Conservation (phyloP, 352 stramenopile species). For the Aphanomyces invadans region DNA sequence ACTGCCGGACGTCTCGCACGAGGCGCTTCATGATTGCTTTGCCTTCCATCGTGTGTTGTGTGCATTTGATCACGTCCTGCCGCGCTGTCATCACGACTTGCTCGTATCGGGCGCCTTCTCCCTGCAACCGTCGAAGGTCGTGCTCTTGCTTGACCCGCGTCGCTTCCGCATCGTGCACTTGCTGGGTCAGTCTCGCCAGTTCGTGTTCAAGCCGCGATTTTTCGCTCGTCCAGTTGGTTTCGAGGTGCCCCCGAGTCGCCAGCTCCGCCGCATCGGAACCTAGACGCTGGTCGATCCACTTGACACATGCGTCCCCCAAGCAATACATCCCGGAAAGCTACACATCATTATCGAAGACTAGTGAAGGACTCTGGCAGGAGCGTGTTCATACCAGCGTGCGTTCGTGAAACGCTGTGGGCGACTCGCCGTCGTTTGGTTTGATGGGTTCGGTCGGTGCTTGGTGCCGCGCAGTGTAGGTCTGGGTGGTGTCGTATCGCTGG, state of each 20-base stretch:
- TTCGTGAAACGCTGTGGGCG: constrained; percentile 33
- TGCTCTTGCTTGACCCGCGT: constrained; percentile 4
- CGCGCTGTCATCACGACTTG: constrained; percentile 26
- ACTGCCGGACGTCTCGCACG: constrained; percentile 53
- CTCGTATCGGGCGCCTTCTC: constrained; percentile 25
- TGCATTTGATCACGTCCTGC: background rate
- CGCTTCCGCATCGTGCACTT: constrained; percentile 16
- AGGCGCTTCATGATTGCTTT: constrained; percentile 36
- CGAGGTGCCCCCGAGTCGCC: constrained; percentile 18
- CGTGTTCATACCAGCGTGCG: constrained; percentile 43
- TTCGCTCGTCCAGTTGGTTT: constrained; percentile 15
- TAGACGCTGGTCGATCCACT: constrained; percentile 45
- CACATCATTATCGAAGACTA: constrained; percentile 25
- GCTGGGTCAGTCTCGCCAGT: constrained; percentile 23
- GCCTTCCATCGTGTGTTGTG: background rate
- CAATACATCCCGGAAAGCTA: constrained; percentile 38
- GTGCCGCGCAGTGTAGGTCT: constrained; percentile 31
- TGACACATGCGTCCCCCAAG: constrained; percentile 44
- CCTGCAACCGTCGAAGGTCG: constrained; percentile 23
- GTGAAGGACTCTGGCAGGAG: constrained; percentile 38
- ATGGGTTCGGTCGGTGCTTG: constrained; percentile 18
- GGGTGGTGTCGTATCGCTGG: background rate
- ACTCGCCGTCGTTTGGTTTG: constrained; percentile 18
- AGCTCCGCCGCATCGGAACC: constrained; percentile 31
- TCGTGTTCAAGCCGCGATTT: constrained; percentile 10